Conservation (phyloP, 345 rosid genomes). For the Camelina sativa region DNA sequence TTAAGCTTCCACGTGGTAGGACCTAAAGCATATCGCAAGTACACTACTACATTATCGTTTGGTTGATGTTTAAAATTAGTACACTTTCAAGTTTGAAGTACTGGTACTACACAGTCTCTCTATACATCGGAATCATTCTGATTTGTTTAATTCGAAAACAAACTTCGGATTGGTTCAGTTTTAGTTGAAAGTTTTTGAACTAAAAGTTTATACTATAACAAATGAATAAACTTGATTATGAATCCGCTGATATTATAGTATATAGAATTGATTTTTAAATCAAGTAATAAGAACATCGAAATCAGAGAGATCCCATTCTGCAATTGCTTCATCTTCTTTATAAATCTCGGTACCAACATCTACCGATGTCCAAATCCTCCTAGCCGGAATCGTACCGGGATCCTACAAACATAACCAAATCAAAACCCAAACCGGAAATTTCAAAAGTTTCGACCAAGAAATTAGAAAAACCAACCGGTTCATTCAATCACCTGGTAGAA, state of each 20-base stretch:
- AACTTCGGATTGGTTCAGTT: not conserved
- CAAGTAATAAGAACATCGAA: slow-evolving; percentile 55
- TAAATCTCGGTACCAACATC: slow-evolving; percentile 71
- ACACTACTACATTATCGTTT: not conserved
- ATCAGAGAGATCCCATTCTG: slow-evolving; percentile 67
- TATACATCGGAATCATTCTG: not conserved
- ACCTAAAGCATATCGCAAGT: slow-evolving; percentile 33
- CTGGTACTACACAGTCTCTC: slow-evolving; percentile 10
- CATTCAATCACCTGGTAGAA: slow-evolving; percentile 65
- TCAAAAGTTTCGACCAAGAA: not conserved
- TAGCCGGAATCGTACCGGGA: slow-evolving; percentile 61
- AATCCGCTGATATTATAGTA: not conserved
- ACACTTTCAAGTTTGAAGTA: slow-evolving; percentile 30
- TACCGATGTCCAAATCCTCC: slow-evolving; percentile 73
- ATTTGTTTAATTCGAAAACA: not conserved
- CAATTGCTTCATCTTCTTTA: slow-evolving; percentile 53
- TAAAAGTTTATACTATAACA: too few species aligned
- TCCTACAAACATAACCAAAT: slow-evolving; percentile 50
- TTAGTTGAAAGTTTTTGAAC: not conserved
- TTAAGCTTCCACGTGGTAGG: slow-evolving; percentile 44
- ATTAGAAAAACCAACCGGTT: not conserved
- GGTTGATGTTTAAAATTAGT: not conserved
- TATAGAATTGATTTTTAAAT: not conserved
- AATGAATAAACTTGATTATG: not conserved
- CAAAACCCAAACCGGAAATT: not conserved